Percentiles rank a stretch among this genome's conserved stretches.
These are phyloP conservation scores for Puya raimondii DNA, from an alignment of 176 grass and related monocot genomes.

Conservation along the genomic window DNA sequence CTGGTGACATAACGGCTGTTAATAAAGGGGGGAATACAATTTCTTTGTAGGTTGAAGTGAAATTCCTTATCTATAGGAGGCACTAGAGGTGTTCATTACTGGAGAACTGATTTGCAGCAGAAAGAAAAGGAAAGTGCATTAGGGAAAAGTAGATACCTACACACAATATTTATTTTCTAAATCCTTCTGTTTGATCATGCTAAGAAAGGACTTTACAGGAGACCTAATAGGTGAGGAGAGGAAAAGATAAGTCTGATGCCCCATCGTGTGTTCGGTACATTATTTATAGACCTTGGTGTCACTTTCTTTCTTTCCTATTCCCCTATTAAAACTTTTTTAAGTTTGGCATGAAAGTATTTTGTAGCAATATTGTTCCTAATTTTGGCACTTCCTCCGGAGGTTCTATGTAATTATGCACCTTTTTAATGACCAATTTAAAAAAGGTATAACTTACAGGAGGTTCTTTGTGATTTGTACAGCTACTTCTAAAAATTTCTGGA, in stretches of 20 bases:
- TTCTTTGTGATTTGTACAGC: too few relatives aligned
- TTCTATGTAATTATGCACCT: too few relatives aligned
- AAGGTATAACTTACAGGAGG: too few relatives aligned
- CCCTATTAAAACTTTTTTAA: too few relatives aligned
- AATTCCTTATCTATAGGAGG: not conserved
- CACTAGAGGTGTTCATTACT: not conserved
- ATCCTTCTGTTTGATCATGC: not conserved
- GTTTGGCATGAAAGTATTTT: too few relatives aligned
- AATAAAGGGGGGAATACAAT: not conserved
- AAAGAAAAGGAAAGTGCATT: not conserved
- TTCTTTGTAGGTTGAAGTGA: not conserved
- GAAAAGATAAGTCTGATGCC: not conserved
- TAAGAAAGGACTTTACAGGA: not conserved
- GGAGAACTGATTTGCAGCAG: not conserved
- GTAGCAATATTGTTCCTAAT: too few relatives aligned
- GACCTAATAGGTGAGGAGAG: not conserved
- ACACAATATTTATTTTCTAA: not conserved
- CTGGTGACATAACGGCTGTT: too few relatives aligned
- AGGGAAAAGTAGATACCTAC: not conserved
- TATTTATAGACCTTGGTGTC: too few relatives aligned
- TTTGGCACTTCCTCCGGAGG: too few relatives aligned
- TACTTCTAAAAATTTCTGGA: too few relatives aligned
- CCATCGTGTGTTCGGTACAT: not conserved
- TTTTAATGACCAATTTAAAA: too few relatives aligned
- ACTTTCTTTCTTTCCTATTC: too few relatives aligned